phyloP scores from a whole-genome alignment of 2,329 filamentous ascomycete genomes.

The Dactylonectria macrodidyma region DNA sequence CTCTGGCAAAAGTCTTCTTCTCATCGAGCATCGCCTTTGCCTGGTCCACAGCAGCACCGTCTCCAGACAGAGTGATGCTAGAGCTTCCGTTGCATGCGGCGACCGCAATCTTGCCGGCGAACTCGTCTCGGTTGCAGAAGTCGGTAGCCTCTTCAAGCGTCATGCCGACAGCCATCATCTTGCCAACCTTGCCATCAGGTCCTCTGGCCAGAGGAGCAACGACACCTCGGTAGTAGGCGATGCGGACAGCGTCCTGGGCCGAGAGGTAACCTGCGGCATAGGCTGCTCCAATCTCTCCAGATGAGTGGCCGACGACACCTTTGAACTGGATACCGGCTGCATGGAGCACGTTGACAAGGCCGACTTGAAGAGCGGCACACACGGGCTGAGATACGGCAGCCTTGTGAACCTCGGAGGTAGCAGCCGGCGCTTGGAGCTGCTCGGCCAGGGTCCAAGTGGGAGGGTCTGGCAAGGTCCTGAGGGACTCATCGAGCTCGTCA shows the following conservation, averaged over 20 bases:
- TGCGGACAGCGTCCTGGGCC: neutral
- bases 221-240: conserved; percentile 31
- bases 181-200: neutral
- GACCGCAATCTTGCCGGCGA: conserved; percentile 41
- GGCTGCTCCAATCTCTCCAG: conserved; percentile 57
- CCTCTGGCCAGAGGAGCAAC: conserved; percentile 18
- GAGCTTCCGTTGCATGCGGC: conserved; percentile 44
- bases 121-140: conserved; percentile 11
- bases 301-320: conserved; percentile 55
- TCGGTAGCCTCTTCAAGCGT: conserved; percentile 37
- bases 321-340: conserved; percentile 47
- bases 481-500: conserved; percentile 42
- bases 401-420: conserved; percentile 38
- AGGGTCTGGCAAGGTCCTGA: conserved; percentile 35
- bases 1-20: conserved; percentile 39
- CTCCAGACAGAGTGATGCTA: conserved; percentile 51
- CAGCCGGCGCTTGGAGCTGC: conserved; percentile 38
- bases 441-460: conserved; percentile 48
- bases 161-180: conserved; percentile 45
- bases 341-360: conserved; percentile 54
- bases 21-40: conserved; percentile 38
- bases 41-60: conserved; percentile 45
- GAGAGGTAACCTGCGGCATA: conserved; percentile 52
- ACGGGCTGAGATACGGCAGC: conserved; percentile 64
- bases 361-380: conserved; percentile 68